Evolutionary conservation across 805 yeast species (phyloP), one percentile per base, ranked within the genome.

Genomic region (Candida silvatica): DNA sequence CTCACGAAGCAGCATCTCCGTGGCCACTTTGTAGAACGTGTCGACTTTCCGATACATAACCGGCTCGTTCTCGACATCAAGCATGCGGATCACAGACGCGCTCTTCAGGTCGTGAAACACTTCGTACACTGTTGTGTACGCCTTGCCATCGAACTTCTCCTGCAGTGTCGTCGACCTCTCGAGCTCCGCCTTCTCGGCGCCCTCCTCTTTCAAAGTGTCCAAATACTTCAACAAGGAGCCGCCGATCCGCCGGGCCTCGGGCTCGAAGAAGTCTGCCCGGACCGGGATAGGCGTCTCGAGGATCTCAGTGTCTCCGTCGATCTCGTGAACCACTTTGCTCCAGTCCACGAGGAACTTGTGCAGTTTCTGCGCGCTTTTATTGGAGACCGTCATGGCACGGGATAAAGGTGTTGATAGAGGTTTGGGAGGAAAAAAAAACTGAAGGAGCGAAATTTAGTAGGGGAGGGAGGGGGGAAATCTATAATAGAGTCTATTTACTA

Each of bases 31-130:
- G 58, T 69, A 80, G 47, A 77, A 79, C 31, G 64, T 66, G 49
- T 83, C 90, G 32, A 78, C 64, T 39, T 67, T 58, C 14, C 57
- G 55, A 44, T 82, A 81, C 3, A 54, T 52, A 4, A 56, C 47
- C 2, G 71, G 52, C 1, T 81, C 80, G 15, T 72, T 61, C 17
- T 67, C 65, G 37, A 66, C 60, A 27, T 65, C 58, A 29, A 65
- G 58, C 18, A 80, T 63, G 24, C 63, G 55, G n/a, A 64, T 47
- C 9, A 72, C 64, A 25, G 77, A 60, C 0, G 77, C 72, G 14
- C 78, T 56, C 39, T 69, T 77, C 30, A 83, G 49, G 52, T 83
- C 94, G 48, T 82, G 90, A 46, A 64, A 81, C 9, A 82, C 48
- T 29, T 61, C 60, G 46, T 78, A 80, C 5, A 80, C 61, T 1